Conservation (phyloP, 2,329 filamentous ascomycete genomes). For the Trichoderma sp. region DNA sequence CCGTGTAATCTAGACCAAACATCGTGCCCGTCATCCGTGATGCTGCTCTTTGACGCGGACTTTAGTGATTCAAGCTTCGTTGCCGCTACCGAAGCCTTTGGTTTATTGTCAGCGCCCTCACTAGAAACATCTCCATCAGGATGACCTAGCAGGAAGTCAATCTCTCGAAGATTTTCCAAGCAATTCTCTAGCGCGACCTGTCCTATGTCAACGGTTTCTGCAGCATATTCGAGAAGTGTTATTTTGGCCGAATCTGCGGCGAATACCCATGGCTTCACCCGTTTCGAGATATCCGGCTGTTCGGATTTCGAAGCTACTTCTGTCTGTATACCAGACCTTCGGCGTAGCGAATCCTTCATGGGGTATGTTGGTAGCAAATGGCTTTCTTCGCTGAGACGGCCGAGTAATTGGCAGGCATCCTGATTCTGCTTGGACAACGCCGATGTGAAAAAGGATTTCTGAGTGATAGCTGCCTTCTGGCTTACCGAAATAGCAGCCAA, state of each 20-base stretch:
- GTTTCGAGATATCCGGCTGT: slow-evolving; percentile 43
- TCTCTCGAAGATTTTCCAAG: slow-evolving; percentile 51
- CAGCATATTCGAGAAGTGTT: slow-evolving; percentile 57
- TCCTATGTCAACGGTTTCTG: slow-evolving; percentile 61
- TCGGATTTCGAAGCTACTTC: slow-evolving; percentile 43
- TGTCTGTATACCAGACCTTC: slow-evolving; percentile 48
- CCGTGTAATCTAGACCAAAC: slow-evolving; percentile 57
- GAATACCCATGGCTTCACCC: slow-evolving; percentile 59
- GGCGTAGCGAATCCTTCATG: slow-evolving; percentile 39
- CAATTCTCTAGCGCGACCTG: slow-evolving; percentile 57
- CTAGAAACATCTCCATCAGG: slow-evolving; percentile 36
- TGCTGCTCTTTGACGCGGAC: slow-evolving; percentile 29
- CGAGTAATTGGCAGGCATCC: slow-evolving; percentile 52
- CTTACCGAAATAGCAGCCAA: slow-evolving; percentile 55
- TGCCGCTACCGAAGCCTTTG: slow-evolving; percentile 7
- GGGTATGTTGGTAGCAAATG: slow-evolving; percentile 59
- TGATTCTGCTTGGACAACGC: slow-evolving; percentile 54
- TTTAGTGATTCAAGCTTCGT: slow-evolving; percentile 10
- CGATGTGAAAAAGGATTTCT: slow-evolving; percentile 59
- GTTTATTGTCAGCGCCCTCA: slow-evolving; percentile 27
- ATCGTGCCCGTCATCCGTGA: slow-evolving; percentile 35
- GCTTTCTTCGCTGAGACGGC: slow-evolving; percentile 62
- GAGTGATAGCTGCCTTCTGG: slow-evolving; percentile 58
- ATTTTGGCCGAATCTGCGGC: slow-evolving; percentile 63
- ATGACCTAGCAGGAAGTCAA: slow-evolving; percentile 51